A percentile compares a stretch with the other conserved stretches of the same genome.
phyloP scores from a whole-genome alignment of 345 rosid species.

The Rhodamnia argentea region DNA sequence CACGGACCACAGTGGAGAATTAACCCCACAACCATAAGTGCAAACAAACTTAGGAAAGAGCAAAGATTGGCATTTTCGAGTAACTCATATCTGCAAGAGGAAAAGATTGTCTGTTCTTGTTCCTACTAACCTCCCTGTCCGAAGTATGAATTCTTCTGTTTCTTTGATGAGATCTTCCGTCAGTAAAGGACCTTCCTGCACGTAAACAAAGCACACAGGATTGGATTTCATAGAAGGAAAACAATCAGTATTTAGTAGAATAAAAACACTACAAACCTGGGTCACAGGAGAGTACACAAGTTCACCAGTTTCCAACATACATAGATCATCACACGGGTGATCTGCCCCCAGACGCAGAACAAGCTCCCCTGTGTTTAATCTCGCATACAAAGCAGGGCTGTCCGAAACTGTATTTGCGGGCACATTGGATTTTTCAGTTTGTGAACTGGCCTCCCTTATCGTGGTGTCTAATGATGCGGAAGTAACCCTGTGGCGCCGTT shows the following conservation, averaged over 20 bases:
- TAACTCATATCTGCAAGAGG: neutral
- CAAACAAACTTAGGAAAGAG: neutral
- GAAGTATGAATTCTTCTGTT: slow-evolving; percentile 91
- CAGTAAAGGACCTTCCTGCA: slow-evolving; percentile 87
- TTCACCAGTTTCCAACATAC: slow-evolving; percentile 90
- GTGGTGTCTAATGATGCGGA: slow-evolving; percentile 61
- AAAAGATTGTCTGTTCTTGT: neutral
- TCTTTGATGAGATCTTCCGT: slow-evolving; percentile 94
- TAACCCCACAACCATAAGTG: neutral
- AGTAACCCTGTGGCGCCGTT: slow-evolving; percentile 43
- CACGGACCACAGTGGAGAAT: neutral
- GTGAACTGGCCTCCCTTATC: slow-evolving; percentile 43
- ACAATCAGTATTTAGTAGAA: neutral
- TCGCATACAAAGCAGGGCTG: slow-evolving; percentile 43
- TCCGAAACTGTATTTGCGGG: slow-evolving; percentile 12
- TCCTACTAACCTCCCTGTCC: slow-evolving; percentile 81
- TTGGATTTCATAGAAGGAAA: neutral
- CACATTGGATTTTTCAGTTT: slow-evolving; percentile 25
- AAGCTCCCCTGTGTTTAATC: slow-evolving; percentile 52
- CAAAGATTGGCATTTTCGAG: neutral
- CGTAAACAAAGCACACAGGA: slow-evolving; percentile 6
- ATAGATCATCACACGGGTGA: slow-evolving; percentile 40
- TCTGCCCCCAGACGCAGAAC: slow-evolving; percentile 68
- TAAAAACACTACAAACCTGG: slow-evolving; percentile 46
- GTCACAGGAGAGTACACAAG: slow-evolving; percentile 73